These are phyloP conservation scores for Hypomyces rosellus DNA, from an alignment of 2,329 filamentous ascomycete species.

Conservation along the genomic window DNA sequence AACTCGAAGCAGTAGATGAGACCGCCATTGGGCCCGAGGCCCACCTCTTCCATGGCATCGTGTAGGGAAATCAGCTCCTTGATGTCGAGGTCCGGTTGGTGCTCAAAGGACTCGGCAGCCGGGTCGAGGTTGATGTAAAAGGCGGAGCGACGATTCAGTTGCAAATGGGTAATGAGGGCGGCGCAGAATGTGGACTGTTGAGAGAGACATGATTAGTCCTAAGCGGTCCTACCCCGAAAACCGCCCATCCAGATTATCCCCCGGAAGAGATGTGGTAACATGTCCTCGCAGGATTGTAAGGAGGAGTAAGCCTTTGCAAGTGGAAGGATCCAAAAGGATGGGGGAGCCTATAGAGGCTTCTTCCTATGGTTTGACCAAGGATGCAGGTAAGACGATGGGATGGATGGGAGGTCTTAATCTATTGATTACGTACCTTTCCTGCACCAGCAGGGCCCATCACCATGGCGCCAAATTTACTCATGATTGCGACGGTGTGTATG, in stretches of 20 bases:
- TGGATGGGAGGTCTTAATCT: too few species aligned
- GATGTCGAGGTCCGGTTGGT: slow-evolving; percentile 89
- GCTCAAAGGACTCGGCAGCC: slow-evolving; percentile 86
- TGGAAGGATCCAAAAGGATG: too few species aligned
- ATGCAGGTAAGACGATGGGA: too few species aligned
- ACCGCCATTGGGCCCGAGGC: slow-evolving; percentile 83
- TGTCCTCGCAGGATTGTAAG: too few species aligned
- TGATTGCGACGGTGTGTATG: slow-evolving; percentile 32
- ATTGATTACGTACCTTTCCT: slow-evolving; percentile 61
- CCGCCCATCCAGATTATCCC: too few species aligned
- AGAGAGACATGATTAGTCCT: not conserved
- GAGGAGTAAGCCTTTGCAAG: too few species aligned
- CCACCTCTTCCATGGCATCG: slow-evolving; percentile 95
- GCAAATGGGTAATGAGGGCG: slow-evolving; percentile 85
- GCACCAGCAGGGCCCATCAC: slow-evolving; percentile 95
- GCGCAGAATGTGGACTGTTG: slow-evolving; percentile 90
- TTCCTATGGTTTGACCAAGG: too few species aligned
- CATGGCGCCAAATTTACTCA: slow-evolving; percentile 93
- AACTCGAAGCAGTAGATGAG: slow-evolving; percentile 97
- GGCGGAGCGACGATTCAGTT: slow-evolving; percentile 83
- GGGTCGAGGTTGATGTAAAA: slow-evolving; percentile 99
- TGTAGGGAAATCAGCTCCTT: slow-evolving; percentile 89
- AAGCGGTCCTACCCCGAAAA: not conserved
- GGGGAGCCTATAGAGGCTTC: too few species aligned
- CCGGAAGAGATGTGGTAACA: too few species aligned